Conservation (phyloP, 257 asterid genomes). For the Ilex aquifolium region DNA sequence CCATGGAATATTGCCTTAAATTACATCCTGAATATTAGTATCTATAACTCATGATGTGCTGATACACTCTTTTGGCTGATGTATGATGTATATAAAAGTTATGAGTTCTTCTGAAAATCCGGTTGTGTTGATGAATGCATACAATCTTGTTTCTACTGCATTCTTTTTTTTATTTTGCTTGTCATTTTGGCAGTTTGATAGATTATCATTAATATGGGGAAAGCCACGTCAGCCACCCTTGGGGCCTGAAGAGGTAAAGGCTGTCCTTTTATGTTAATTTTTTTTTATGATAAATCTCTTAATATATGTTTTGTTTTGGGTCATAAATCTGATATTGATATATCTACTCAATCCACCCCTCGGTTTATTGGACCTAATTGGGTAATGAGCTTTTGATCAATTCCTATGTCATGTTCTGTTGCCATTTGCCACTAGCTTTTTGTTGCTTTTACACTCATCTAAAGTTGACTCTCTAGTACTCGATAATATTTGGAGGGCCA, state of each 20-base stretch:
- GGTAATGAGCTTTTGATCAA: too few species aligned
- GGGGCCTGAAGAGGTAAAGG: slow-evolving; percentile 68
- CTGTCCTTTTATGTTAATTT: slow-evolving; percentile 6
- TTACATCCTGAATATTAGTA: too few species aligned
- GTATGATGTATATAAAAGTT: too few species aligned
- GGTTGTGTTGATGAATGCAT: too few species aligned
- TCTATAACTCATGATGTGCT: too few species aligned
- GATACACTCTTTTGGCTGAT: too few species aligned
- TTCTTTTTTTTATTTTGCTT: not conserved
- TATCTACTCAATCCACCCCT: too few species aligned
- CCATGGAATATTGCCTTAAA: too few species aligned
- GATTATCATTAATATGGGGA: slow-evolving; percentile 86
- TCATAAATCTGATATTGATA: slow-evolving; percentile 2
- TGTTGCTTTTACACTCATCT: not conserved
- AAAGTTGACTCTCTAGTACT: not conserved
- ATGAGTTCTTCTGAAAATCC: too few species aligned
- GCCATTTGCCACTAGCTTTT: not conserved
- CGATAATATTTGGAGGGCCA: not conserved
- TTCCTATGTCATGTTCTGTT: not conserved
- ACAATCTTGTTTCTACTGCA: too few species aligned
- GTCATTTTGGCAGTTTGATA: slow-evolving; percentile 57
- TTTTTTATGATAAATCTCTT: slow-evolving; percentile 8
- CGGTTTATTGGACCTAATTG: too few species aligned
- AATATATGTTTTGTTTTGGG: slow-evolving; percentile 11
- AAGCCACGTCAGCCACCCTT: slow-evolving; percentile 94